These are phyloP conservation scores for Ceratocystis eucalypticola DNA, from an alignment of 2,329 filamentous ascomycete genomes.

Conservation along the genomic window DNA sequence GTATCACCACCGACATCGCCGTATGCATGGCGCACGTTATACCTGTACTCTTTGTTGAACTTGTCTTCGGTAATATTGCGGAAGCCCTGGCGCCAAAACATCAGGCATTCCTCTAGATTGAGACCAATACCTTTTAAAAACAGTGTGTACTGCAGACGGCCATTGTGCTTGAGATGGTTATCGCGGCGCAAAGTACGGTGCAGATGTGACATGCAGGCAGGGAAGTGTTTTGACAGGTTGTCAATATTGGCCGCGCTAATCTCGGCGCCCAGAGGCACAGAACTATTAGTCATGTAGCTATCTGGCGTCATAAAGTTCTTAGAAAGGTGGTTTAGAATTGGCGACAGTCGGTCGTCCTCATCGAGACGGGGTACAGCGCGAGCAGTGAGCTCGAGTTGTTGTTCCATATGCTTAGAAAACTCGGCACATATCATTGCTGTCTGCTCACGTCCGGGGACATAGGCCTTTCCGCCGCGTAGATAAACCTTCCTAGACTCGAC, in stretches of 20 bases:
- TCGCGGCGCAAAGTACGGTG: conserved; percentile 78
- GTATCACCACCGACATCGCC: conserved; percentile 89
- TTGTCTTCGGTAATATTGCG: conserved; percentile 78
- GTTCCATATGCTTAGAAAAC: conserved; percentile 66
- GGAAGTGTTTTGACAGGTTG: conserved; percentile 65
- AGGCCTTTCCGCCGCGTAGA: conserved; percentile 70
- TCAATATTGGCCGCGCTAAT: conserved; percentile 73
- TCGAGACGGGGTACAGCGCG: conserved; percentile 82
- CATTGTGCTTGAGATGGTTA: conserved; percentile 83
- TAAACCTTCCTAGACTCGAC: conserved; percentile 69
- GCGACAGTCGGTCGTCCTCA: conserved; percentile 79
- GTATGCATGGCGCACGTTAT: conserved; percentile 91
- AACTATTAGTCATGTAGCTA: conserved; percentile 55
- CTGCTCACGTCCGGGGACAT: conserved; percentile 78
- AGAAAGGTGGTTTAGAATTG: conserved; percentile 62
- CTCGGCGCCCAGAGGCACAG: conserved; percentile 50
- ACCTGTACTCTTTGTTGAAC: conserved; percentile 95
- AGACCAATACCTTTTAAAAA: conserved; percentile 95
- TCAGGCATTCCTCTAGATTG: conserved; percentile 74
- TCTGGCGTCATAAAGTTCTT: conserved; percentile 93
- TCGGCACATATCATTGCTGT: conserved; percentile 79
- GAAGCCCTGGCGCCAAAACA: conserved; percentile 86
- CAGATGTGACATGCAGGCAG: conserved; percentile 85
- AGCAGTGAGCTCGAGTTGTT: conserved; percentile 79
- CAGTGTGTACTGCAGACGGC: conserved; percentile 83